Conservation (phyloP, 2,329 filamentous ascomycete species). For the Claviceps lovelessii region DNA sequence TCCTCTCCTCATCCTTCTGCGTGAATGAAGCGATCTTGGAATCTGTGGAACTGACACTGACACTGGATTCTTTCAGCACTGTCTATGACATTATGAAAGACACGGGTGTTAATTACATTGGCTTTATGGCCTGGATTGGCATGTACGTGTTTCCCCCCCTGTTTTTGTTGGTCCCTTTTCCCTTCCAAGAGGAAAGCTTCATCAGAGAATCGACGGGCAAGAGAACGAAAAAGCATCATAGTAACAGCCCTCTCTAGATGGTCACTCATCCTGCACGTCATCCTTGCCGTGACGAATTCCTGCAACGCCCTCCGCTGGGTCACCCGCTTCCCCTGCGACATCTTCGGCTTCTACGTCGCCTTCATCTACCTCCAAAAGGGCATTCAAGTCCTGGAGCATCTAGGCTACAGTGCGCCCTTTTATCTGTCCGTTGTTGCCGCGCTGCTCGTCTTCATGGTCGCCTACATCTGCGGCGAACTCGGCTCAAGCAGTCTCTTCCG, state of each 20-base stretch:
- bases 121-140: conserved; percentile 87
- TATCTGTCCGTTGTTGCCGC: conserved; percentile 69
- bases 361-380: conserved; percentile 88
- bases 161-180: background rate
- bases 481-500: conserved; percentile 60
- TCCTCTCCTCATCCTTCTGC: background rate
- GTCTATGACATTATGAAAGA: conserved; percentile 78
- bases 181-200: background rate
- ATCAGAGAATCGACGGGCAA: background rate
- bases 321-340: conserved; percentile 82
- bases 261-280: conserved; percentile 73
- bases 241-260: conserved; percentile 36
- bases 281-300: conserved; percentile 69
- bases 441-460: conserved; percentile 62
- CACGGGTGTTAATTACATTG: conserved; percentile 65
- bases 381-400: conserved; percentile 66
- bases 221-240: background rate
- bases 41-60: background rate
- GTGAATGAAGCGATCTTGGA: background rate
- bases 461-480: conserved; percentile 58
- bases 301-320: conserved; percentile 84
- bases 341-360: conserved; percentile 87
- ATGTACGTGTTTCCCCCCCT: conserved; percentile 33
- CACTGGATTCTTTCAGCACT: conserved; percentile 33
- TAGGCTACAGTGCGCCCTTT: conserved; percentile 52